Evolutionary conservation across 305 asterid genomes (phyloP).

Genomic region (Fraxinus albicans): DNA sequence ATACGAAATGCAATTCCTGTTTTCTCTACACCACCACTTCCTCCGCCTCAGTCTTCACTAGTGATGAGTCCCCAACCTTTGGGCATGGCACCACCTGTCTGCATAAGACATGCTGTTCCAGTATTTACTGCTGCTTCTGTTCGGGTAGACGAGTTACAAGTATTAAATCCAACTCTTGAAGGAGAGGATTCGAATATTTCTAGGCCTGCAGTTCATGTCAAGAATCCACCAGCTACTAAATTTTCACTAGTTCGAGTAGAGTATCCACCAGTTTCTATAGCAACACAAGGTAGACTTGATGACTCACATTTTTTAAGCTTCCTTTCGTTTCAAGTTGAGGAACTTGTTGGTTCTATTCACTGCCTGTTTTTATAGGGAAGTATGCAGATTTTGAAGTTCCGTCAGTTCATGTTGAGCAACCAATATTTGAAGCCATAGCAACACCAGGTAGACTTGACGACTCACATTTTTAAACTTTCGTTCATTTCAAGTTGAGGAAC

Average conservation of each 20-base stretch:
- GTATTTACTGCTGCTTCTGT: conserved; percentile 52
- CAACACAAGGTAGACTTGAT: conserved; percentile 28
- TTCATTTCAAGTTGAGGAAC: conserved; percentile 30
- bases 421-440: conserved; percentile 3
- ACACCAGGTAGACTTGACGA: conserved; percentile 29
- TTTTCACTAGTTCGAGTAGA: conserved; percentile 36
- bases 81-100: conserved; percentile 63
- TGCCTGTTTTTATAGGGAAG: conserved; percentile 21
- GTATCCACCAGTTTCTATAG: conserved; percentile 32
- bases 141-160: conserved; percentile 45
- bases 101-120: conserved; percentile 65
- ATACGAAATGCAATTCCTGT: conserved; percentile 73
- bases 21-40: conserved; percentile 82
- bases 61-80: conserved; percentile 51
- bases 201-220: conserved; percentile 36
- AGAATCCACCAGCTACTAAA: conserved; percentile 44
- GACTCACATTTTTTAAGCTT: conserved; percentile 32
- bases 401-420: conserved; percentile 9
- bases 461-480: conserved; percentile 33
- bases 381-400: conserved; percentile 29
- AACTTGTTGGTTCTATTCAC: conserved; percentile 26
- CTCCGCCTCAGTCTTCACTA: conserved; percentile 50
- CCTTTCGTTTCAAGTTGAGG: conserved; percentile 31
- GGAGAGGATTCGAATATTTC: not conserved
- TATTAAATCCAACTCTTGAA: conserved; percentile 26